Base-by-base conservation (phyloP, 2,329 filamentous ascomycete genomes). In the Fusarium fujikuroi region DNA sequence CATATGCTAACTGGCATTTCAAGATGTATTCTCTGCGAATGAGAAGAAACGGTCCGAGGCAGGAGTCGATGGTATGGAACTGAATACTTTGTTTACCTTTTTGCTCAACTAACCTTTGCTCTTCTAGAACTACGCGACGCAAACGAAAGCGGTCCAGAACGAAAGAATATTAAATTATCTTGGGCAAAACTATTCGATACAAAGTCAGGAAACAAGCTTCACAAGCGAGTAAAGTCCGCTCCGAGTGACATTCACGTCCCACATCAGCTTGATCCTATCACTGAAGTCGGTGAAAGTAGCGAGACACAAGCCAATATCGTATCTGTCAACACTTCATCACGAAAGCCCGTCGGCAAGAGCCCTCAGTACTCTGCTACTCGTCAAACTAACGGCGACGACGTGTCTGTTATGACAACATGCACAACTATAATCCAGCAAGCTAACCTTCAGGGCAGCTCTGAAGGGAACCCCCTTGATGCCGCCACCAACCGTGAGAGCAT, bases 161-260 rank as follows among this genome's bases (percentile, higher is more conserved):
- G 28, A 15, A 66, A 50, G 11, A 37, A 36, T 11, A 53, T 14
- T 9, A 70, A 60, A 30, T 60, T 57, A 18, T 15, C 50, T 5
- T 70, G 59, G 71, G 18, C 42, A 21, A 28, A 15, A 14, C 11
- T 73, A 7, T 73, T 73, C 16, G 66, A 73, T 19, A 70, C 59
- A 5, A 68, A 64, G 30, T 59, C 70, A 12, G 71, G 71, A 2
- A 68, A 67, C 9, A 73, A 73, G 18, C 62, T 73, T 2, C 70
- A 70, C 16, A 73, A 70, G 30, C 70, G 70, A 19, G 23, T 50
- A 18, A 69, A 61, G 18, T 73, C 71, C 5, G 66, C 60, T 5
- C 71, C 70, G 3, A 42, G 32, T 5, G 46, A 43, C 21, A 15
- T 10, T 5, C 40, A 66, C 5, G n/a, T 44, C 19, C 50, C 49